Evolutionary conservation across 106 monocot species (phyloP).

Genomic region (Allium sativum): DNA sequence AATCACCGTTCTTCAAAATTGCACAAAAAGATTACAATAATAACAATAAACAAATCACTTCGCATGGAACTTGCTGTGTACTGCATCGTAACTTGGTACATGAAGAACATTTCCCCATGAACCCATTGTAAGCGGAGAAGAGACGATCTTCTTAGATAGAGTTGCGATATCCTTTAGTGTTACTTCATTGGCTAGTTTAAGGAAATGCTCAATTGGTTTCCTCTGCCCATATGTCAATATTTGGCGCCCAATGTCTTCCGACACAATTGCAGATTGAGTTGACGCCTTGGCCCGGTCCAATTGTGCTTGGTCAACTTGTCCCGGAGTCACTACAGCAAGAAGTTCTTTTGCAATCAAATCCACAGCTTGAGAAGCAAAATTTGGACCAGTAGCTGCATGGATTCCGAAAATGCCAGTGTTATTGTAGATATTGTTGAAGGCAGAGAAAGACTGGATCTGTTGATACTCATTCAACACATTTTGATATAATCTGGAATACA

Average conservation of each 20-base stretch:
- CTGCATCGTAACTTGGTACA: constrained; percentile 54
- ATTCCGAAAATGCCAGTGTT: constrained; percentile 84
- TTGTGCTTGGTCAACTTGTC: constrained; percentile 71
- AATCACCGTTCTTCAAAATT: constrained; percentile 19
- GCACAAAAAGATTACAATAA: background rate
- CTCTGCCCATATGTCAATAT: constrained; percentile 91
- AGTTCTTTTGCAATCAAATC: constrained; percentile 69
- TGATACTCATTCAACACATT: constrained; percentile 58
- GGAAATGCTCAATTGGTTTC: constrained; percentile 64
- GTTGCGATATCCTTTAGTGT: constrained; percentile 57
- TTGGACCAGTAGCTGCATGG: constrained; percentile 57
- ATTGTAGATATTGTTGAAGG: constrained; percentile 82
- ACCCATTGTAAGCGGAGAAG: constrained; percentile 87
- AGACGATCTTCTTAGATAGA: constrained; percentile 53
- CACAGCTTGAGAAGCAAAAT: constrained; percentile 68
- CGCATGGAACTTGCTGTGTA: constrained; percentile 24
- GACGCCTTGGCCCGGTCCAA: constrained; percentile 72
- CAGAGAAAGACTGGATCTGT: constrained; percentile 69
- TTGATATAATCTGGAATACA: constrained; percentile 82
- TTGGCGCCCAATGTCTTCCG: constrained; percentile 86
- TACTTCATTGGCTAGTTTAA: constrained; percentile 53
- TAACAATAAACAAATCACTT: constrained; percentile 19
- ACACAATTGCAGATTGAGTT: constrained; percentile 65
- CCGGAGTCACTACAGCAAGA: constrained; percentile 62
- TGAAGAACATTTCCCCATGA: constrained; percentile 75